Evolutionary conservation across 1,139 yeast genomes (phyloP), one percentile per base, ranked within the genome.

Genomic region (Saccharomyces hybrid): DNA sequence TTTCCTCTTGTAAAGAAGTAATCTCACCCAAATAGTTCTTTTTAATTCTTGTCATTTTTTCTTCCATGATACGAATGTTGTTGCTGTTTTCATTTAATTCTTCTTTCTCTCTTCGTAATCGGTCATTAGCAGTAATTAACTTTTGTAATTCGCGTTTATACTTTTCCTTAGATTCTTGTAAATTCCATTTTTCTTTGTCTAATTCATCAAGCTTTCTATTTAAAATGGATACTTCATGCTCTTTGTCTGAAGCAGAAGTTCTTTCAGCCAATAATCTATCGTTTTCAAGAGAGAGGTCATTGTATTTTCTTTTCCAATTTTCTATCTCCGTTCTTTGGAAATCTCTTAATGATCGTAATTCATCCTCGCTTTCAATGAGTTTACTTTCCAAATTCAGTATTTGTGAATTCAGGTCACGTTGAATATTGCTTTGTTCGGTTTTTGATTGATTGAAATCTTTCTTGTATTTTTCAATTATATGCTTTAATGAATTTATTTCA

Each of bases 11-110:
- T 46, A 66, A 51, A n/a, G 52, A 44, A 28, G 60, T 59, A 34
- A 64, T 53, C 48, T 63, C 67, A 26, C 58, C 57, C 46, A 63
- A 56, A 31, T 63, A 58, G 27, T 59, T 64, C 41, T 57, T 57
- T 52, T 64, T 65, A 62, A 64, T 66, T 29, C 53, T 56, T n/a
- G 59, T 61, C 54, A 61, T 64, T 46, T 62, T 65, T 16, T 56
- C 58, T 23, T 53, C 55, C 52, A 61, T 31, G 4, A 53, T 31
- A 14, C 14, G 38, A 5, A 57, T 46, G 44, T 42, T 41, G n/a
- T 29, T 48, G 8, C 31, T n/a, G n/a, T 20, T 34, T 2, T 47
- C 50, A 38, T 50, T 55, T 28, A 52, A 31, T 16, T 46, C 49
- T 8, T 55, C 56, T 14, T 50, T 49, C 23, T 64, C 64, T 42